Evolutionary conservation across 108 stramenopile genomes (phyloP).

Genomic region (Skeletonema menzelii): DNA sequence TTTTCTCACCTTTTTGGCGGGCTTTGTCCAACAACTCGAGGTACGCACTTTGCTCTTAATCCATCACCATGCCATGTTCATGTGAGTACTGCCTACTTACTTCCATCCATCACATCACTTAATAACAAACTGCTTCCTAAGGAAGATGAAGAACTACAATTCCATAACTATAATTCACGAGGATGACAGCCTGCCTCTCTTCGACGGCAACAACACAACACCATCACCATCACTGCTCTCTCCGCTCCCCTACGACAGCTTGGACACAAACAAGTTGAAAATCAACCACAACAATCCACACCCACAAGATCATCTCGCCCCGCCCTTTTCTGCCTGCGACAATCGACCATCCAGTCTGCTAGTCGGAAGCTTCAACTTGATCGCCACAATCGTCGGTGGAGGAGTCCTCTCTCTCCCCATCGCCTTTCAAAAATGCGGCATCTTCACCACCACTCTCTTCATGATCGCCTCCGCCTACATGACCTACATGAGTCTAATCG

Average conservation of each 20-base stretch:
- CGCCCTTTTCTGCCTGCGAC: slow-evolving; percentile 21
- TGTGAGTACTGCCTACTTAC: too few species aligned
- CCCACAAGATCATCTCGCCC: slow-evolving; percentile 32
- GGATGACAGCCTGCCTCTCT: not conserved
- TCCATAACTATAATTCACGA: slow-evolving; percentile 3
- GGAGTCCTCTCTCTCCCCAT: slow-evolving; percentile 62
- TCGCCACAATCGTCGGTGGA: slow-evolving; percentile 74
- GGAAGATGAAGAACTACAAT: slow-evolving; percentile 3
- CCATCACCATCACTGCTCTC: not conserved
- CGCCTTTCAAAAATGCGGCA: slow-evolving; percentile 49
- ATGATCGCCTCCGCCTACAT: slow-evolving; percentile 50
- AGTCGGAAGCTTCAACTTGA: slow-evolving; percentile 76
- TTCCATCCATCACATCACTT: too few species aligned
- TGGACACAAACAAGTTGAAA: too few species aligned
- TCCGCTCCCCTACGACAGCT: too few species aligned
- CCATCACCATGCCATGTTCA: not conserved
- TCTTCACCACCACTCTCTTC: slow-evolving; percentile 42
- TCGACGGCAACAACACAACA: not conserved
- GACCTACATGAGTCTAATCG: slow-evolving; percentile 61
- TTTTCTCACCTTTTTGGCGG: too few species aligned
- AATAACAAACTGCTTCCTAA: too few species aligned
- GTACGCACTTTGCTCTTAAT: too few species aligned
- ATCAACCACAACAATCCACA: slow-evolving; percentile 5
- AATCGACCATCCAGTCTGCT: slow-evolving; percentile 54
- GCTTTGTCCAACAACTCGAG: too few species aligned